Percentiles rank a stretch among this genome's conserved stretches.
Conservation (phyloP, 2,329 filamentous ascomycete species). For the Penicillium capsulatum region DNA sequence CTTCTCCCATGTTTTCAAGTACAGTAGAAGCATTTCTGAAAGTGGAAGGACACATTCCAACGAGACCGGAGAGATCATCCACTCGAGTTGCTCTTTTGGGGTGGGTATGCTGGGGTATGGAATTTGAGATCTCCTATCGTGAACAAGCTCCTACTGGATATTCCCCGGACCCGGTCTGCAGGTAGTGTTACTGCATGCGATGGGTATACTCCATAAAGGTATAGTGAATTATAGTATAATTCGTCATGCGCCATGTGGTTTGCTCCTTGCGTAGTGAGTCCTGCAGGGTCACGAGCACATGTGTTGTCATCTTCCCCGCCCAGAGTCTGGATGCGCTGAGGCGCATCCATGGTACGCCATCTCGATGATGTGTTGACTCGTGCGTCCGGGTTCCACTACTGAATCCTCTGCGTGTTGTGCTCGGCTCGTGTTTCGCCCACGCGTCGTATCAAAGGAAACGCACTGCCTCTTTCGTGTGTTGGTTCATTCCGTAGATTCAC, state of each 20-base stretch:
- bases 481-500: too few relatives aligned
- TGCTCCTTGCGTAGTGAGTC: constrained; percentile 6
- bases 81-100: constrained; percentile 4
- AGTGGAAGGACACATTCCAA: constrained; percentile 14
- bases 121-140: constrained; percentile 6
- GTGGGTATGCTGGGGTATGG: constrained; percentile 6
- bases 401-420: too few relatives aligned
- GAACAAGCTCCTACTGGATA: too few relatives aligned
- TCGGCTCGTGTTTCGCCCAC: too few relatives aligned
- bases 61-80: constrained; percentile 8
- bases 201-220: too few relatives aligned
- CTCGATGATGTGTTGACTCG: constrained; percentile 14
- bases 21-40: too few relatives aligned
- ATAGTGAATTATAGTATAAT: neutral
- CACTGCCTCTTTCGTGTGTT: too few relatives aligned
- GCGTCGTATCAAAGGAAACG: too few relatives aligned
- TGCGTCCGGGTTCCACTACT: neutral
- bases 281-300: constrained; percentile 14
- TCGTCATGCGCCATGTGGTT: neutral
- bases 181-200: too few relatives aligned
- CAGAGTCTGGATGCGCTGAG: constrained; percentile 2
- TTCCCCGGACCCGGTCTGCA: too few relatives aligned
- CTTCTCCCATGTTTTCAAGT: neutral
- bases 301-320: constrained; percentile 11
- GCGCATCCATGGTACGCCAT: constrained; percentile 5